phyloP scores from a whole-genome alignment of 768 basidiomycete genomes.

The Hortiboletus flavorubellus region DNA sequence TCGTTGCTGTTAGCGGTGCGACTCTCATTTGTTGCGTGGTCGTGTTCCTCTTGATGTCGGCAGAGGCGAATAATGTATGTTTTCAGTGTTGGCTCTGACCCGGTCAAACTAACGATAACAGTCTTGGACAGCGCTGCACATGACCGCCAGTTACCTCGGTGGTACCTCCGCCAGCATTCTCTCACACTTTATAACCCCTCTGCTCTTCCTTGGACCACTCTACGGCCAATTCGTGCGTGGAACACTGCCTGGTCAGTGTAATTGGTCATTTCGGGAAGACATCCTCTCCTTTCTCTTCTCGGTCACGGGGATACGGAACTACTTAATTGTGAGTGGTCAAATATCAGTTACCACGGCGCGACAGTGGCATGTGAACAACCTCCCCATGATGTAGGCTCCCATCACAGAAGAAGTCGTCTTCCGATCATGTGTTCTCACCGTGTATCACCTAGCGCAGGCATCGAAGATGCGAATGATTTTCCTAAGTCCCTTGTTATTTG shows the following conservation, averaged over 20 bases:
- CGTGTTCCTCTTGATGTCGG: conserved; percentile 45
- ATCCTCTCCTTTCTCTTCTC: conserved; percentile 42
- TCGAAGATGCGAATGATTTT: conserved; percentile 64
- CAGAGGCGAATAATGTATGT: conserved; percentile 14
- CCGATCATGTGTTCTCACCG: conserved; percentile 75
- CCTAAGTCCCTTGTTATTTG: conserved; percentile 82
- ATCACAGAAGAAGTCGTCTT: conserved; percentile 93
- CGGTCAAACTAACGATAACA: conserved; percentile 9
- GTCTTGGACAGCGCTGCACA: conserved; percentile 22
- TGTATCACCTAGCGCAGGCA: conserved; percentile 64
- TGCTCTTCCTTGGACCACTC: conserved; percentile 77
- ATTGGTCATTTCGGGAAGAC: conserved; percentile 43
- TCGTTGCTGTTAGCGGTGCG: conserved; percentile 63
- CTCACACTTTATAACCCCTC: conserved; percentile 65
- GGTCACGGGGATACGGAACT: conserved; percentile 70
- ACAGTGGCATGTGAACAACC: neutral
- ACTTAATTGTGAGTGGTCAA: conserved; percentile 40
- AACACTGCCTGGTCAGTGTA: conserved; percentile 52
- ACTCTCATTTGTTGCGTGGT: conserved; percentile 55
- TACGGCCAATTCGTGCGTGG: conserved; percentile 48
- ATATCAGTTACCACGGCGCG: neutral
- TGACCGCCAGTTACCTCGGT: conserved; percentile 43
- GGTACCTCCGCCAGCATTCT: conserved; percentile 29
- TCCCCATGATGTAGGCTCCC: conserved; percentile 55
- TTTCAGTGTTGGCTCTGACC: neutral